Conservation (phyloP, 148 eudicot species). For the Arbutus unedo region DNA sequence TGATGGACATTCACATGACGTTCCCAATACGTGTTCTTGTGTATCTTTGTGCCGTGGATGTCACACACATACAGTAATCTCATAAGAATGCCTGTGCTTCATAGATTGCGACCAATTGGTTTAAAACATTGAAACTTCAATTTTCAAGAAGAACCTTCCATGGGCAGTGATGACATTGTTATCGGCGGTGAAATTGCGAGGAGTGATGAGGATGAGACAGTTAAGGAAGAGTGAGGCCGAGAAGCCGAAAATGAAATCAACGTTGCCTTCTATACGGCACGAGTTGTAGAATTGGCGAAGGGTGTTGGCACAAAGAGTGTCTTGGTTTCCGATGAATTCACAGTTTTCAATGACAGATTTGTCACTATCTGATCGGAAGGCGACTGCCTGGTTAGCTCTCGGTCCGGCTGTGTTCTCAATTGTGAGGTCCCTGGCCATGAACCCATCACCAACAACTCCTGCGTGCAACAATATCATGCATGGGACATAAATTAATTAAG, state of each 20-base stretch:
- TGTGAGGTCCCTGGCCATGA: slow-evolving; percentile 80
- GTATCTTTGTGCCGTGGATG: too few relatives aligned
- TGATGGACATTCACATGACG: too few relatives aligned
- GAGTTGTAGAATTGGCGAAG: slow-evolving; percentile 71
- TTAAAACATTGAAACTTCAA: not conserved
- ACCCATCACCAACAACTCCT: slow-evolving; percentile 80
- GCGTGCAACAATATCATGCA: slow-evolving; percentile 15
- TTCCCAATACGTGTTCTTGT: too few relatives aligned
- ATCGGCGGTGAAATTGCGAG: slow-evolving; percentile 49
- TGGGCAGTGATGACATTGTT: slow-evolving; percentile 78
- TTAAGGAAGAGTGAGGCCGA: slow-evolving; percentile 70
- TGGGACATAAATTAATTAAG: not conserved
- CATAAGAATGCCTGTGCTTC: too few relatives aligned
- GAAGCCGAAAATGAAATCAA: slow-evolving; percentile 83
- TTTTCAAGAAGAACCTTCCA: slow-evolving; percentile 23
- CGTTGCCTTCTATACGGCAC: slow-evolving; percentile 73
- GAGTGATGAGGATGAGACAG: slow-evolving; percentile 62
- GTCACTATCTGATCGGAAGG: slow-evolving; percentile 83
- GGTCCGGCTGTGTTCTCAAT: slow-evolving; percentile 82
- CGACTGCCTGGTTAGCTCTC: slow-evolving; percentile 71
- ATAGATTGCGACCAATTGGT: not conserved
- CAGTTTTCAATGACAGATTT: slow-evolving; percentile 58
- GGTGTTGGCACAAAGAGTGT: slow-evolving; percentile 82
- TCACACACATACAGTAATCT: too few relatives aligned
- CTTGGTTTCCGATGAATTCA: slow-evolving; percentile 89